phyloP scores from a whole-genome alignment of 139 green algal species.

The Chlamydomonas schloesseri region DNA sequence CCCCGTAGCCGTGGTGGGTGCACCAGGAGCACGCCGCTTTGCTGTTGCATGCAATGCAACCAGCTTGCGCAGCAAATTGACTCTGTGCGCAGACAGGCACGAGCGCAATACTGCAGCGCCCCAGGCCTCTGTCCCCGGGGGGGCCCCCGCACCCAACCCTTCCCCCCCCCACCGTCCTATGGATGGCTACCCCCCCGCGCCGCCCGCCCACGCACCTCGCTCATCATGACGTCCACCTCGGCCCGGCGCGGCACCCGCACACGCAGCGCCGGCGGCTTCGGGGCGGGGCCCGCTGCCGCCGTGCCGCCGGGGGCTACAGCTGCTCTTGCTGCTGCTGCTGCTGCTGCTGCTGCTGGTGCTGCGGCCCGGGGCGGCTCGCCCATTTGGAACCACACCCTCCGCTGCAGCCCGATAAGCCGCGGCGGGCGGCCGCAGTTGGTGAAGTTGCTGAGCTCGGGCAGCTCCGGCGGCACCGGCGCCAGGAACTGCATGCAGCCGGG shows the following conservation, averaged over 20 bases:
- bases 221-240: constrained; percentile 25
- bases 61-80: too few species aligned
- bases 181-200: too few species aligned
- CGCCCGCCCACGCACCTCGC: not conserved
- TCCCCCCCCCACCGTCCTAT: too few species aligned
- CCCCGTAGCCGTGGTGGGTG: too few species aligned
- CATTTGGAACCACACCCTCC: constrained; percentile 27
- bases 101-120: too few species aligned
- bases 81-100: too few species aligned
- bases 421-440: not conserved
- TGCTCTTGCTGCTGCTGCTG: not conserved
- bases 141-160: too few species aligned
- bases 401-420: not conserved
- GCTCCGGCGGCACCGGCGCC: not conserved
- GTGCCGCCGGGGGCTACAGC: not conserved
- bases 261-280: not conserved
- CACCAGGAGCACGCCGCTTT: too few species aligned
- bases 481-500: constrained; percentile 6
- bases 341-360: not conserved
- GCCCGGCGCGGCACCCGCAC: not conserved
- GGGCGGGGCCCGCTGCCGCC: not conserved
- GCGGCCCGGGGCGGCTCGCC: not conserved
- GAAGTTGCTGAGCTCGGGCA: constrained; percentile 21
- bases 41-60: too few species aligned
- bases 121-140: too few species aligned